phyloP scores from a whole-genome alignment of 163 green algal genomes.

The Trebouxia gelatinosa region DNA sequence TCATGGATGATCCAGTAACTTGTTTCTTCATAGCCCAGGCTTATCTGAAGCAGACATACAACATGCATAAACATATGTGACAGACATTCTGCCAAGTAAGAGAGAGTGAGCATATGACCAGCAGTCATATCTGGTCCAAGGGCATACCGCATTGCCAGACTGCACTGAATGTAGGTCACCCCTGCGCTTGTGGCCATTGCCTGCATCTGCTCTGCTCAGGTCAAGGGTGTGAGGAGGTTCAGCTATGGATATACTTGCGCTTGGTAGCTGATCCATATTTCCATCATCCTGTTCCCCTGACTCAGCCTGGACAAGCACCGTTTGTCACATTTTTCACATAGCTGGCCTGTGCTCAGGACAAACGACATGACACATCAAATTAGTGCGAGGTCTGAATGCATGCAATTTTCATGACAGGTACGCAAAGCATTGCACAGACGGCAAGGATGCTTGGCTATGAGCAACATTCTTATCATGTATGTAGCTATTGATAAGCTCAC shows the following conservation, averaged over 20 bases:
- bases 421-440: background rate
- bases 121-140: background rate
- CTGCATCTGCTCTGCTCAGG: background rate
- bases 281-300: too few relatives aligned
- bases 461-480: background rate
- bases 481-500: background rate
- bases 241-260: too few relatives aligned
- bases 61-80: background rate
- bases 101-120: background rate
- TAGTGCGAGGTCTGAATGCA: too few relatives aligned
- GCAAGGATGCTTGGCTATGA: background rate
- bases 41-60: too few relatives aligned
- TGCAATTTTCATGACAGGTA: too few relatives aligned
- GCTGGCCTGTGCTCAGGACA: background rate
- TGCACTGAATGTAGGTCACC: too few relatives aligned
- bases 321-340: too few relatives aligned
- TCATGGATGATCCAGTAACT: conserved; percentile 18
- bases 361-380: background rate
- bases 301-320: too few relatives aligned
- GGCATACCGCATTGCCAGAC: background rate
- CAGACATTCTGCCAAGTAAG: background rate
- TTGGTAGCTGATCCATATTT: too few relatives aligned
- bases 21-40: conserved; percentile 21
- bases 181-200: too few relatives aligned
- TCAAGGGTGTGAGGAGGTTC: too few relatives aligned